These are phyloP conservation scores for Aspergillus sclerotioniger DNA, from an alignment of 495 filamentous ascomycete genomes.

Conservation along the genomic window DNA sequence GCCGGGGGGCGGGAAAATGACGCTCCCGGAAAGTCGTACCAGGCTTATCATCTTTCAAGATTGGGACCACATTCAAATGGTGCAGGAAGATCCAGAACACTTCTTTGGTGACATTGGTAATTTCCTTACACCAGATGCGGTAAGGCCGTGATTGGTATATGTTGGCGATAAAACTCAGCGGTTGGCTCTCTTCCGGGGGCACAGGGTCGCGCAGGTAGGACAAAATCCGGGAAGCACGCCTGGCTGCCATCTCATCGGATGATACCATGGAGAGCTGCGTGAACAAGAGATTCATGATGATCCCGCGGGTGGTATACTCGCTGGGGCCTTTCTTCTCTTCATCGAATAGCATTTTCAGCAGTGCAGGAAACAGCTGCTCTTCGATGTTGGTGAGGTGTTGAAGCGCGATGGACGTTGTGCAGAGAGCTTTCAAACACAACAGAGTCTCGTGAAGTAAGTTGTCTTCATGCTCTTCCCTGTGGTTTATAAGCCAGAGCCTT, in stretches of 20 bases:
- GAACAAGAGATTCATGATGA: conserved; percentile 83
- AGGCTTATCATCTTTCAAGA: conserved; percentile 31
- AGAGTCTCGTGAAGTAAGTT: conserved; percentile 86
- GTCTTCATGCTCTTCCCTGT: conserved; percentile 96
- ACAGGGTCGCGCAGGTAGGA: conserved; percentile 78
- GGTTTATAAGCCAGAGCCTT: conserved; percentile 18
- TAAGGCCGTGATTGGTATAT: conserved; percentile 89
- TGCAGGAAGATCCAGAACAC: conserved; percentile 99
- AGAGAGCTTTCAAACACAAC: conserved; percentile 90
- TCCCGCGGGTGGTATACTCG: conserved; percentile 87
- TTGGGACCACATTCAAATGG: conserved; percentile 79
- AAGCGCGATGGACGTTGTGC: conserved; percentile 82
- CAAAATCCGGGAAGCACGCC: conserved; percentile 67
- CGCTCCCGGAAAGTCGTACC: conserved; percentile 40
- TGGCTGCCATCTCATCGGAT: conserved; percentile 45
- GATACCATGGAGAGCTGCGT: conserved; percentile 69
- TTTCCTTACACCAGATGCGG: conserved; percentile 89
- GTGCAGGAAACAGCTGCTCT: conserved; percentile 75
- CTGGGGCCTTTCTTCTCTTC: conserved; percentile 95
- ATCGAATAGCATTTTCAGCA: conserved; percentile 88
- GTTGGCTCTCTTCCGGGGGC: conserved; percentile 68
- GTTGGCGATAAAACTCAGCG: conserved; percentile 80
- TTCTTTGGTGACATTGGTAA: conserved; percentile 89
- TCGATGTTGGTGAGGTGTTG: conserved; percentile 79
- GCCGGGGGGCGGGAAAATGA: conserved; percentile 84